A percentile compares a stretch with the other conserved stretches of the same genome.
Conservation (phyloP, 2,329 filamentous ascomycete genomes). For the Neonectria magnoliae region DNA sequence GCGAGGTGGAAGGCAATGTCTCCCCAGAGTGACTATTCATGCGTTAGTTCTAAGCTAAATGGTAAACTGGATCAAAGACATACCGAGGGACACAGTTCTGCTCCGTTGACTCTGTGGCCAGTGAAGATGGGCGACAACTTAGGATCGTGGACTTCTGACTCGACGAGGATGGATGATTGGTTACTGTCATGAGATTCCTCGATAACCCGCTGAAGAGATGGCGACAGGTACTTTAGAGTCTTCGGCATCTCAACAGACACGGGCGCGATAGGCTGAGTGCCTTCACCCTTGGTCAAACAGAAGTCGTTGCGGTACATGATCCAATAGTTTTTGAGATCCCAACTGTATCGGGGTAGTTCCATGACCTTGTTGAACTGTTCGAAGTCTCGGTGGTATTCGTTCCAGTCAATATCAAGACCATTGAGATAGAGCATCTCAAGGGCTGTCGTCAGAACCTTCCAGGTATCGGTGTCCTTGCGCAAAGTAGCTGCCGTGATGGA, state of each 20-base stretch:
- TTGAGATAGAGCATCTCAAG: conserved; percentile 67
- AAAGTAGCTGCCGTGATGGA: conserved; percentile 67
- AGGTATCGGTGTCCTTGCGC: conserved; percentile 71
- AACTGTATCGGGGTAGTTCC: conserved; percentile 74
- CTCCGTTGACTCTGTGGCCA: conserved; percentile 35
- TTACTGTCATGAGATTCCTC: conserved; percentile 25
- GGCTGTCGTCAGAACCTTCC: conserved; percentile 69
- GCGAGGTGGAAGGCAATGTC: conserved; percentile 29
- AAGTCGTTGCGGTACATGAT: conserved; percentile 74
- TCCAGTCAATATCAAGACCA: conserved; percentile 72
- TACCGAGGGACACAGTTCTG: conserved; percentile 33
- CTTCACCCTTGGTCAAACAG: conserved; percentile 71
- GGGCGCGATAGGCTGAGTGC: neutral
- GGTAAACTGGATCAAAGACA: conserved; percentile 43
- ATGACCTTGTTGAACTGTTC: conserved; percentile 58
- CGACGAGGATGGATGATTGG: conserved; percentile 24
- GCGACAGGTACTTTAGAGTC: conserved; percentile 29
- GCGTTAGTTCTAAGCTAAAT: neutral
- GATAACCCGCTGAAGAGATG: conserved; percentile 34
- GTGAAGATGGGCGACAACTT: conserved; percentile 26
- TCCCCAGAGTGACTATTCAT: conserved; percentile 29
- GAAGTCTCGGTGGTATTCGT: conserved; percentile 71
- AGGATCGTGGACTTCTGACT: conserved; percentile 31
- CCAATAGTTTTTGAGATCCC: conserved; percentile 79
- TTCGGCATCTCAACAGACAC: neutral